Percentiles rank a stretch among this genome's conserved stretches.
Conservation (phyloP, 306 rosid genomes). For the Delonix regia region DNA sequence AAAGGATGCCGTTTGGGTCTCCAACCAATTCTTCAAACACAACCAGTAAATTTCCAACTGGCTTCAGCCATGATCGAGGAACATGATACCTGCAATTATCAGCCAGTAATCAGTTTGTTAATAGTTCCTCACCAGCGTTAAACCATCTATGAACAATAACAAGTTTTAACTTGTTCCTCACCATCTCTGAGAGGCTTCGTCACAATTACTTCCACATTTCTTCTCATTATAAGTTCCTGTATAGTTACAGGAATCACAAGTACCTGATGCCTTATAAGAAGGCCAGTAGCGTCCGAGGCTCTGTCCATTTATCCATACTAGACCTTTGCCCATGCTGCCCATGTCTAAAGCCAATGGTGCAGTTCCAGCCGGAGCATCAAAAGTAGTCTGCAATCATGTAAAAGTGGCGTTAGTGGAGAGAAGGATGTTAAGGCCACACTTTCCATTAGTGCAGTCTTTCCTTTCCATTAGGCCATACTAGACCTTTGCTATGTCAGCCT, state of each 20-base stretch:
- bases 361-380: constrained; percentile 81
- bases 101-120: constrained; percentile 17
- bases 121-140: constrained; percentile 12
- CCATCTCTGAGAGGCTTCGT: constrained; percentile 97
- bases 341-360: constrained; percentile 92
- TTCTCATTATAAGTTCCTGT: constrained; percentile 78
- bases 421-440: background rate
- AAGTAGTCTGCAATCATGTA: constrained; percentile 66
- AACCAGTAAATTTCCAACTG: constrained; percentile 84
- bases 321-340: constrained; percentile 97
- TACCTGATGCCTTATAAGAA: constrained; percentile 88
- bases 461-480: no score
- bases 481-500: background rate
- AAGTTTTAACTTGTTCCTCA: constrained; percentile 41
- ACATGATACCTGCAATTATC: constrained; percentile 83
- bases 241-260: constrained; percentile 71
- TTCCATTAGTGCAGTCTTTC: constrained; percentile 1
- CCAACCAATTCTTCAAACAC: constrained; percentile 92
- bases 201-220: constrained; percentile 78
- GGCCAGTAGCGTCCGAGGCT: constrained; percentile 96
- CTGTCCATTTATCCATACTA: constrained; percentile 87
- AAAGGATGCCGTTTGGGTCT: constrained; percentile 79
- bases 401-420: constrained; percentile 21
- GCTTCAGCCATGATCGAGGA: constrained; percentile 93
- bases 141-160: constrained; percentile 11